phyloP scores from a whole-genome alignment of 164 flowering plant species.

The Dillenia suffruticosa region DNA sequence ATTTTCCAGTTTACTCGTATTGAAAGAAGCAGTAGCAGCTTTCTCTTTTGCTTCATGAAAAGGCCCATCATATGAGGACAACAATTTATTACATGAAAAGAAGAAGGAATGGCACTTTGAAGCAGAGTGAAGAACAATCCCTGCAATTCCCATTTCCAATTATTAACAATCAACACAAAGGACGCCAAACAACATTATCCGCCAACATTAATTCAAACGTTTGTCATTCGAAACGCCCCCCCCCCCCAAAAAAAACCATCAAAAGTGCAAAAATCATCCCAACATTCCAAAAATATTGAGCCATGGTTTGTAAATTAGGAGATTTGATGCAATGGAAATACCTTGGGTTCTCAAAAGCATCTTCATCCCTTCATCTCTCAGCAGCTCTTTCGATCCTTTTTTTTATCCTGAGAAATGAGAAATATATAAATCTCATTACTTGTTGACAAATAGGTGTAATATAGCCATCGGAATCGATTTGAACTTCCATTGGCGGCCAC shows the following conservation, averaged over 20 bases:
- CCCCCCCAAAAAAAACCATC: not conserved
- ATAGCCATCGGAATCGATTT: too few species aligned
- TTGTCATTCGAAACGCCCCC: not conserved
- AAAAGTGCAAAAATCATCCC: not conserved
- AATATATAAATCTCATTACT: not conserved
- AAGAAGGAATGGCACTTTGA: slow-evolving; percentile 13
- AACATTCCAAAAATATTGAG: not conserved
- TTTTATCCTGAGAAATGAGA: not conserved
- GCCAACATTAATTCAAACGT: too few species aligned
- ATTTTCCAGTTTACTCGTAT: slow-evolving; percentile 15
- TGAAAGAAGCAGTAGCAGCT: slow-evolving; percentile 3
- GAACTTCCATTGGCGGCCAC: too few species aligned
- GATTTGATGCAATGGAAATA: not conserved
- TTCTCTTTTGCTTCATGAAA: slow-evolving; percentile 17
- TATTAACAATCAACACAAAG: not conserved
- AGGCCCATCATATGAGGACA: slow-evolving; percentile 34
- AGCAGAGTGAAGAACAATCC: slow-evolving; percentile 14
- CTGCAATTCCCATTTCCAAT: slow-evolving; percentile 26
- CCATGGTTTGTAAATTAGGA: not conserved
- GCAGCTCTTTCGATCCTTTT: not conserved
- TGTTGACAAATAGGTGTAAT: too few species aligned
- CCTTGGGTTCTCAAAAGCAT: slow-evolving; percentile 33
- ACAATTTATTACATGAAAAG: slow-evolving; percentile 17
- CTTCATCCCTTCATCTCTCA: slow-evolving; percentile 19
- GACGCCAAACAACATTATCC: slow-evolving; percentile 1